Evolutionary conservation across 768 basidiomycete genomes (phyloP), one percentile per base, ranked within the genome.

Genomic region (Amanita molliuscula): DNA sequence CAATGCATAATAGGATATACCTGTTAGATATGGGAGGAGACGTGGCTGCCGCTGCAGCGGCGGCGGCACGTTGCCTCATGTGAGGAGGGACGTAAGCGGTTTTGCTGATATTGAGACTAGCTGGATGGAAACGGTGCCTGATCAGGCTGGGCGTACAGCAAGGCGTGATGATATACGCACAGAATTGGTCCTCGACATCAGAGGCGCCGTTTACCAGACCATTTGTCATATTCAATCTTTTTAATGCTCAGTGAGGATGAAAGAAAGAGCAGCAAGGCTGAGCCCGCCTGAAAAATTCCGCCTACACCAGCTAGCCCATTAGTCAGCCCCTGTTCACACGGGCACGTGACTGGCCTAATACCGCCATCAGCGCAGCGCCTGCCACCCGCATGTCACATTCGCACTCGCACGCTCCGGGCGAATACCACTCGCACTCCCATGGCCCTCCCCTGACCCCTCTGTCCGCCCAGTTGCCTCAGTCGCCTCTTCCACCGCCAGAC

Each of bases 1-100:
- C 15, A 41, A 38, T 3, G 29, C 11, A 35, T 16, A 55, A 40
- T 44, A 55, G 26, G 55, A 54, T 74, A 49, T 63, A 86, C 84
- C 76, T 82, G 65, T 78, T 79, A 53, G 67, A 52, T 62, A 60
- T 35, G 38, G 75, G 58, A 53, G 73, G 63, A 55, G 80, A 73
- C 1, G 41, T 2, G 66, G 77, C 75, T 75, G 86, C 68, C 60
- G 81, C 76, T 58, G 84, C 77, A 67, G 81, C 80, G 78, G 84
- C 77, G 67, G 81, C 80, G 78, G 85, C 83, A 78, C 85, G 85
- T 83, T 88, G 87, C 76, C 89, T 87, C 76, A 88, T 66, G 64
- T 91, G 88, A 59, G 89, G 89, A 58, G 89, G 89, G 62, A 92
- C 86, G 74, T 92, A 92, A 54, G 89, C 77, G 62, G 84, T 77